phyloP scores from a whole-genome alignment of 768 basidiomycete genomes.

The Tylopilus rubrobrunneus region DNA sequence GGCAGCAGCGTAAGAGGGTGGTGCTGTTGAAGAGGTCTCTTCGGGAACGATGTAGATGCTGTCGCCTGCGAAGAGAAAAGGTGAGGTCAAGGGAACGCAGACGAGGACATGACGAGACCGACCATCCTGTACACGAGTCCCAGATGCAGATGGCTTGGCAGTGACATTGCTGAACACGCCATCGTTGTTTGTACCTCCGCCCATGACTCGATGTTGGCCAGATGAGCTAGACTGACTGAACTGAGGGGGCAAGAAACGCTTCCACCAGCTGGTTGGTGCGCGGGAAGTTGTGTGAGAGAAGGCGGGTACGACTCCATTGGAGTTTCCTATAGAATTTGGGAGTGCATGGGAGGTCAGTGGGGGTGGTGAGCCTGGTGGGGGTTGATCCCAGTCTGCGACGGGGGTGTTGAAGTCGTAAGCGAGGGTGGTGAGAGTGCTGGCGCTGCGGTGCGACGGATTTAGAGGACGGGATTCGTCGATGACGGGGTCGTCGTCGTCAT shows the following conservation, averaged over 20 bases:
- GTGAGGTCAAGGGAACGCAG: not conserved
- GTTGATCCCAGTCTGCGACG: constrained; percentile 63
- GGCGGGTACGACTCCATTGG: constrained; percentile 64
- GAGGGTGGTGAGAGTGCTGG: constrained; percentile 28
- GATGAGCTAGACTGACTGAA: constrained; percentile 41
- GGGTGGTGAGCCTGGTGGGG: constrained; percentile 83
- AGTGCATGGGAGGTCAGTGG: constrained; percentile 57
- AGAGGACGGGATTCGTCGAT: constrained; percentile 47
- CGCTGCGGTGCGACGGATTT: constrained; percentile 34
- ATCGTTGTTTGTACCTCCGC: constrained; percentile 72
- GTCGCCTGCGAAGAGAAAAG: constrained; percentile 46
- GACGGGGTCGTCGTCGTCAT: constrained; percentile 42
- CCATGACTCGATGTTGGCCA: constrained; percentile 35
- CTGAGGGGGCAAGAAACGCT: constrained; percentile 53
- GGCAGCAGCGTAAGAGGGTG: constrained; percentile 90
- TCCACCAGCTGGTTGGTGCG: constrained; percentile 45
- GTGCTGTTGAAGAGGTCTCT: constrained; percentile 74
- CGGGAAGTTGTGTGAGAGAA: constrained; percentile 31
- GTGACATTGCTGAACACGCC: constrained; percentile 96
- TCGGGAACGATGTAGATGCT: constrained; percentile 78
- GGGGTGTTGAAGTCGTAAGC: constrained; percentile 78
- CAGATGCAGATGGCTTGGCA: constrained; percentile 68
- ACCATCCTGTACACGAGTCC: constrained; percentile 58
- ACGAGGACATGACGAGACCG: not conserved
- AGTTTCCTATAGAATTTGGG: constrained; percentile 70